Evolutionary conservation across 1,139 yeast species (phyloP).

Genomic region (Protomyces inundatus): DNA sequence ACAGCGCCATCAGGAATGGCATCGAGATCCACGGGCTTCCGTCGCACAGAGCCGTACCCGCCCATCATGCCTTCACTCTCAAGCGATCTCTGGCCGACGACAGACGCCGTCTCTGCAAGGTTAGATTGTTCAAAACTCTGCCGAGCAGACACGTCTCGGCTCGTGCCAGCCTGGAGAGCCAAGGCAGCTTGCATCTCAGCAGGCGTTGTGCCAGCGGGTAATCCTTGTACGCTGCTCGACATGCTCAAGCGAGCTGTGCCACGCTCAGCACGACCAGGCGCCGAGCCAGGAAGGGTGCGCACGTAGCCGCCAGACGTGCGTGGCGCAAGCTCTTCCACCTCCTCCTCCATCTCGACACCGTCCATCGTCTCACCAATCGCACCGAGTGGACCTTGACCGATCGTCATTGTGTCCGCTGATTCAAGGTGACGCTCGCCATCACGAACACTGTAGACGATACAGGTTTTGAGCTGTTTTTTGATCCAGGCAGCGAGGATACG

Average conservation of each 20-base stretch:
- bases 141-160: not conserved
- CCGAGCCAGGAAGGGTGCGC: constrained; percentile 53
- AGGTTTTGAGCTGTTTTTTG: constrained; percentile 41
- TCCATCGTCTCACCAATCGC: constrained; percentile 43
- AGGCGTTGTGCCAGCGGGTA: not conserved
- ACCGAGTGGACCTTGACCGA: constrained; percentile 47
- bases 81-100: not conserved
- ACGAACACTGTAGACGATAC: constrained; percentile 16
- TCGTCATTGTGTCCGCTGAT: constrained; percentile 80
- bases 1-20: not conserved
- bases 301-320: constrained; percentile 46
- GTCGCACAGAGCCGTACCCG: not conserved
- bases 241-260: not conserved
- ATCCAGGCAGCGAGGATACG: constrained; percentile 56
- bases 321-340: constrained; percentile 49
- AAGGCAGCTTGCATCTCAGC: not conserved
- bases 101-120: not conserved
- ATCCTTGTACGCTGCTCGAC: not conserved
- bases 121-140: not conserved
- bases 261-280: not conserved
- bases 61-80: too few species aligned
- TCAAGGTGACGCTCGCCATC: constrained; percentile 47
- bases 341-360: constrained; percentile 52
- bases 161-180: not conserved
- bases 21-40: not conserved